Base-by-base conservation (phyloP, 768 basidiomycete species). In the Imleria badia region DNA sequence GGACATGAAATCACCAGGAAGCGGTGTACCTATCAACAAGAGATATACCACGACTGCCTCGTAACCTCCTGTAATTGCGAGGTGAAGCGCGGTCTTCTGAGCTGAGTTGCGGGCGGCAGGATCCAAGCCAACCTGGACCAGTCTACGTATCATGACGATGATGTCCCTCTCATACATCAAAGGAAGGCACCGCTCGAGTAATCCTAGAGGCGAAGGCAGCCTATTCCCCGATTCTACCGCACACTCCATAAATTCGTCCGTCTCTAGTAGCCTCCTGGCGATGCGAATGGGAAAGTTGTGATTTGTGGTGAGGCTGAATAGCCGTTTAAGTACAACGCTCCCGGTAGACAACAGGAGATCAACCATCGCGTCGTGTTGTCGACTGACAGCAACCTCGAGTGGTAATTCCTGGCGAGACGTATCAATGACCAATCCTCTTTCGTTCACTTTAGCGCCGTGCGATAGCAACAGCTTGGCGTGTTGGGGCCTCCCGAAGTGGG, bases 301-400 rank as follows among this genome's bases (percentile, higher is more conserved):
- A 10, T 48, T 6, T 52, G 17, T 7, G 20, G 40, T 13, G 26
- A 36, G 14, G n/a, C 26, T 14, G 26, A 59, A 48, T 29, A 59
- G 20, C 7, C n/a, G 23, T 3, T 15, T 19, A 15, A 56, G 56
- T 20, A 59, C 56, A 1, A 35, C 5, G 22, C 58, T 44, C 26
- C 56, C 56, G 1, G 36, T 2, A 22, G 45, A 36, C 22, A 59
- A 20, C n/a, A 58, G 14, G 8, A 47, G 36, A 17, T 39, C 56
- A 3, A 52, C 45, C 23, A 59, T 34, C 7, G 11, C 13, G 23
- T 51, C 49, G 12, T 58, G 45, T 6, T 36, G 45, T 7, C 45
- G 58, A 6, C 36, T 31, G 36, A 59, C 56, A 26, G 58, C 56
- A 1, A 52, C 36, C 30, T 59, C 41, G n/a, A 59, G 29, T 26